Base-by-base conservation (phyloP, 1,284 basidiomycete genomes). In the Mycosarcoma maydis region DNA sequence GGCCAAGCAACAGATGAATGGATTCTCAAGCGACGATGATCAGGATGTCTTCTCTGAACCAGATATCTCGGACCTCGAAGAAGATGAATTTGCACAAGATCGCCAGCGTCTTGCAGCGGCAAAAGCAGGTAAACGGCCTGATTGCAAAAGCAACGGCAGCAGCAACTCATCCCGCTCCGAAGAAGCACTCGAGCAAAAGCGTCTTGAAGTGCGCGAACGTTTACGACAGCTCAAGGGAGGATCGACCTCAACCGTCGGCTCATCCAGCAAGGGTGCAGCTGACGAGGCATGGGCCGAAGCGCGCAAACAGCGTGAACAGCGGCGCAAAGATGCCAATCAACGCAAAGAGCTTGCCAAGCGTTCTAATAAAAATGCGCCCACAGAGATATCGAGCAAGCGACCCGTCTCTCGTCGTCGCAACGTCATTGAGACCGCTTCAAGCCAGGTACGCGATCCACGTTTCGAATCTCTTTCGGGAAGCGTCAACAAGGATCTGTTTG, bases 341-440 rank as follows among this genome's bases (percentile, higher is more conserved):
- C 72, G 22, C 57, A 67, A 40, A 54, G 57, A 52, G 55, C 71
- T 43, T 37, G 61, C 41, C 20, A 90, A 90, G 81, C 86, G 94
- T 40, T 83, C 87, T 4, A 88, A 87, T 81, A 98, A 98, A 80
- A 90, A 96, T 84, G 93, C 94, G 90, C 58, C 95, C 92, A 2
- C 95, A 93, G 4, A 87, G 85, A 85, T 92, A 64, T 90, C 90
- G 7, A 92, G 93, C 0, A 96, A 95, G 82, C 87, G 87, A 71
- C 92, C 92, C 1, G 92, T 96, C 2, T 88, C 90, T 3, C 87
- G 94, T 13, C 86, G 86, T 51, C 85, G 93, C 50, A 85, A 84
- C n/a, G 89, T 92, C 2, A 86, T 94, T 7, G 90, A 93, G 61
- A 86, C 88, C 5, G 85, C 86, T 39, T 87, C 88, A 64, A 80